Base-by-base conservation (phyloP, 495 filamentous ascomycete genomes). In the Trichoderma parareesei region DNA sequence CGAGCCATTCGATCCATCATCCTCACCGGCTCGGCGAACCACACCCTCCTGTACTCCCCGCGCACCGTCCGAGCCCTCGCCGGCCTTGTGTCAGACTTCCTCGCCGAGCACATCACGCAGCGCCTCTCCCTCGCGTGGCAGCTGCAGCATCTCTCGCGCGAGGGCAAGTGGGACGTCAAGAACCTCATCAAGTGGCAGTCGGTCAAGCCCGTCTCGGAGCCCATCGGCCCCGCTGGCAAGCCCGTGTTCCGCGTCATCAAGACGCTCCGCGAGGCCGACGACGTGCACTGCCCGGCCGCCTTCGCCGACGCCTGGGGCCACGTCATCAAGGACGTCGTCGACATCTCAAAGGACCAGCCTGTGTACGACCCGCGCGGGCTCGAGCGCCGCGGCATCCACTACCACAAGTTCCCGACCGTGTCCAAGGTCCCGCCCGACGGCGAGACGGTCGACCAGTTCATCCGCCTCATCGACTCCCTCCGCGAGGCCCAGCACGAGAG, bases 81-180 rank as follows among this genome's bases (percentile, higher is more conserved):
- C 20, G 93, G 91, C 0, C 79, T 96, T 14, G 87, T 97, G 62
- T 88, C 91, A 27, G 85, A 90, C 66, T 97, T 97, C 69, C 79
- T 98, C 48, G 78, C 82, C 37, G 77, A 83, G 16, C 83, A 92
- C 65, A 75, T 97, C 64, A 92, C 92, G 55, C 80, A 86, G 61
- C 88, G 90, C 5, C 83, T 98, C 18, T 87, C 84, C 7, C 83
- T 92, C 5, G 90, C 88, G 16, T 98, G 93, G 93, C 93, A 98
- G 76, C 78, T 97, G 18, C 88, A 91, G 69, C 85, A 91, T 72
- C 83, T 98, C 35, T 88, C 87, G 44, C 90, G 87, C 3, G 90
- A 90, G 64, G 92, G 93, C 13, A 98, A 98, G 77, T 97, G 93
- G 93, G 93, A 97, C 72, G 90, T 98, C 65, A 97, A 98, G 79